A percentile compares a stretch with the other conserved stretches of the same genome.
These are phyloP conservation scores for Penicillium cataractarum DNA, from an alignment of 495 filamentous ascomycete species.

Conservation along the genomic window DNA sequence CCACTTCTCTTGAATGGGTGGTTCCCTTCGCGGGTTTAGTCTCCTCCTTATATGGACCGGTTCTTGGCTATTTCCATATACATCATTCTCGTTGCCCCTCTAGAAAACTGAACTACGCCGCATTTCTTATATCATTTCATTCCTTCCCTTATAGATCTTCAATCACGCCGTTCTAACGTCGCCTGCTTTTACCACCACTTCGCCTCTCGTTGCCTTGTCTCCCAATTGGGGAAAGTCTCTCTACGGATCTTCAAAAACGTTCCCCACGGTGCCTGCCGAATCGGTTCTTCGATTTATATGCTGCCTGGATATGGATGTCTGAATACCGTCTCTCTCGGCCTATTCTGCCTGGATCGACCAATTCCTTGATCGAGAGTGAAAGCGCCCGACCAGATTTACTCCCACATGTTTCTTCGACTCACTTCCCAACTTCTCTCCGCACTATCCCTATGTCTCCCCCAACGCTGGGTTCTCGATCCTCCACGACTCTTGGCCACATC, in stretches of 20 bases:
- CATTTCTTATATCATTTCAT: conserved; percentile 22
- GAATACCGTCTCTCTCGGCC: conserved; percentile 7
- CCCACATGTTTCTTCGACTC: conserved; percentile 33
- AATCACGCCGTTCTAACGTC: background rate
- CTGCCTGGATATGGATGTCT: background rate
- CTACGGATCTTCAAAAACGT: background rate
- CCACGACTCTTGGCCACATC: conserved; percentile 33
- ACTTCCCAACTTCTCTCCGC: conserved; percentile 6
- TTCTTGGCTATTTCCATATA: conserved; percentile 34
- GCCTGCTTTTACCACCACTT: background rate
- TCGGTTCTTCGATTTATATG: background rate
- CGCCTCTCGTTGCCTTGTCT: conserved; percentile 13
- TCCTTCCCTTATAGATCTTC: conserved; percentile 5
- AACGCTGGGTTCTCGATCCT: conserved; percentile 33
- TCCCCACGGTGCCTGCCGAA: background rate
- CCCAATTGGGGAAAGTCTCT: conserved; percentile 26
- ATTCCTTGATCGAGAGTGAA: conserved; percentile 7
- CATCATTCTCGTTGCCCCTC: conserved; percentile 30
- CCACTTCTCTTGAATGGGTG: conserved; percentile 14
- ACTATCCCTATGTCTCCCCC: conserved; percentile 43
- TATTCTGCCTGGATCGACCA: conserved; percentile 8
- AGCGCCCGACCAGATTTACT: conserved; percentile 2
- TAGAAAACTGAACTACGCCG: conserved; percentile 12
- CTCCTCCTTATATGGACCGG: conserved; percentile 43
- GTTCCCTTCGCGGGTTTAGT: conserved; percentile 25